These are phyloP conservation scores for Theobroma grandiflorum DNA, from an alignment of 441 rosid genomes.

Conservation along the genomic window DNA sequence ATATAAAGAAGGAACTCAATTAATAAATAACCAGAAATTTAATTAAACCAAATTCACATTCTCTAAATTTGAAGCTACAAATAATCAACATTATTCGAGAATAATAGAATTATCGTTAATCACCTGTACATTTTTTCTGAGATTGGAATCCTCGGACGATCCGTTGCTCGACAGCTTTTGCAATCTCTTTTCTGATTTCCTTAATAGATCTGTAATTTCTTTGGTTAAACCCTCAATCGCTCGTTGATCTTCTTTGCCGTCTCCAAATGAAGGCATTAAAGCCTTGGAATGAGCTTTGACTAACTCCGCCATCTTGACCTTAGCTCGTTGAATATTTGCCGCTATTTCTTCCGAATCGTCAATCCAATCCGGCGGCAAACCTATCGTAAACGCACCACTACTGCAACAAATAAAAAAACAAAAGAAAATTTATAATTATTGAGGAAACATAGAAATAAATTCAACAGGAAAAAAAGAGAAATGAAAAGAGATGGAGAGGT, in stretches of 20 bases:
- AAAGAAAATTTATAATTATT: background rate
- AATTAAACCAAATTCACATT: background rate
- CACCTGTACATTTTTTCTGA: slow-evolving; percentile 97
- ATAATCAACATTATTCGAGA: slow-evolving; percentile 6
- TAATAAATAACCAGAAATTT: background rate
- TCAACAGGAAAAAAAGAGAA: background rate
- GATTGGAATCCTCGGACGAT: slow-evolving; percentile 82
- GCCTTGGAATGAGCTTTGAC: slow-evolving; percentile 91
- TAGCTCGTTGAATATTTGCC: slow-evolving; percentile 69
- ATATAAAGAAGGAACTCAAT: slow-evolving; percentile 29
- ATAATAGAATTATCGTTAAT: slow-evolving; percentile 21
- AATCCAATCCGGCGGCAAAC: slow-evolving; percentile 94
- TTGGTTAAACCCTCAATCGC: slow-evolving; percentile 73
- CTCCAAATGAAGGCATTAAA: slow-evolving; percentile 92
- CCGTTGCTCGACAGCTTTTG: slow-evolving; percentile 68
- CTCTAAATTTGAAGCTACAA: background rate
- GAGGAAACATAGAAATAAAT: background rate
- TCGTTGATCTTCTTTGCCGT: slow-evolving; percentile 79
- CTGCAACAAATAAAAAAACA: slow-evolving; percentile 47
- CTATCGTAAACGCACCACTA: slow-evolving; percentile 71
- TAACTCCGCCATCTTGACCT: slow-evolving; percentile 73
- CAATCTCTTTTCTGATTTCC: slow-evolving; percentile 80
- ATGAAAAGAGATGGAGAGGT: background rate
- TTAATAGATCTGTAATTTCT: slow-evolving; percentile 73
- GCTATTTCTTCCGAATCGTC: slow-evolving; percentile 85